phyloP scores from a whole-genome alignment of 2,329 filamentous ascomycete species.

The Chrysosporium queenslandicum region DNA sequence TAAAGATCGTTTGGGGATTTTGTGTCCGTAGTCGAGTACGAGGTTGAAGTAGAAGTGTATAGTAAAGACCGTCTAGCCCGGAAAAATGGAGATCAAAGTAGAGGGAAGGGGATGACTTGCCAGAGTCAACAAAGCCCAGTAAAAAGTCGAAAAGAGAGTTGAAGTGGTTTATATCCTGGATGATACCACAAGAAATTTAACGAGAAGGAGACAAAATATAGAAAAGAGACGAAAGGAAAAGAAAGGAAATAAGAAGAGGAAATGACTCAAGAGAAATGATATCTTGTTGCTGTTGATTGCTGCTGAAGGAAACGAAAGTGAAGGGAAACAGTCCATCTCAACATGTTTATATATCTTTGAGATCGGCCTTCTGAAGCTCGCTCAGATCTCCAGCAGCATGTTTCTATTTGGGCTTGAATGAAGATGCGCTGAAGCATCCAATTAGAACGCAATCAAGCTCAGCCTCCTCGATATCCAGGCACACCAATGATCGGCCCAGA shows the following conservation, averaged over 20 bases:
- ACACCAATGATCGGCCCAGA: not conserved
- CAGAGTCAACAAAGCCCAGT: constrained; percentile 7
- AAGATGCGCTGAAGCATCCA: constrained; percentile 14
- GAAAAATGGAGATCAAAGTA: not conserved
- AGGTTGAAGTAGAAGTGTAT: not conserved
- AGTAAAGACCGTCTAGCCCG: not conserved
- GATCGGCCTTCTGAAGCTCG: not conserved
- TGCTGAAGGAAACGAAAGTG: constrained; percentile 4
- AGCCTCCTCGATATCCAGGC: not conserved
- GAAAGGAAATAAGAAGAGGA: constrained; percentile 6
- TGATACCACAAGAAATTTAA: too few relatives aligned
- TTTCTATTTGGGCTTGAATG: constrained; percentile 12
- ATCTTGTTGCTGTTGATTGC: constrained; percentile 13
- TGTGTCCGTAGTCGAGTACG: not conserved
- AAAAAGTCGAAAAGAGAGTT: not conserved
- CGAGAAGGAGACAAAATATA: not conserved
- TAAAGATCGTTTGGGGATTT: not conserved
- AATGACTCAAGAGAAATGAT: constrained; percentile 1
- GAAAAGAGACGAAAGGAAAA: constrained; percentile 7
- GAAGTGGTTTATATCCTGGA: too few relatives aligned
- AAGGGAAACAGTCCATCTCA: constrained; percentile 1
- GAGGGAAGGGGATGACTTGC: not conserved
- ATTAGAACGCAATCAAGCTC: constrained; percentile 3
- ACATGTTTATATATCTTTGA: not conserved
- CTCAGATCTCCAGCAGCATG: not conserved